phyloP scores from a whole-genome alignment of 2,329 filamentous ascomycete genomes.

The Penicillium sp. region DNA sequence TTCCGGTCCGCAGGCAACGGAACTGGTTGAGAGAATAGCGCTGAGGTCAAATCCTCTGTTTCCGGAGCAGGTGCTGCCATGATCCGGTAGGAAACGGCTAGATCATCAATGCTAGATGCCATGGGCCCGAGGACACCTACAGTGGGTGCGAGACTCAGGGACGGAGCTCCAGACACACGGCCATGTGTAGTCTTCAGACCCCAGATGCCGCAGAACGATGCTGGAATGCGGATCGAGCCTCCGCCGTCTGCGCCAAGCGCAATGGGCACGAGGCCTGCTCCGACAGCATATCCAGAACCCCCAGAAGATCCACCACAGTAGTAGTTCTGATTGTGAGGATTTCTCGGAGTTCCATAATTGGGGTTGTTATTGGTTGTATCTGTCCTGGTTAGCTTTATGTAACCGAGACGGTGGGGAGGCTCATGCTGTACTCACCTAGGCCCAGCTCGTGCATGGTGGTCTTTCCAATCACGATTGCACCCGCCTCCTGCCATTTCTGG shows the following conservation, averaged over 20 bases:
- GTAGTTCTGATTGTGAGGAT: slow-evolving; percentile 73
- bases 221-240: slow-evolving; percentile 72
- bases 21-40: slow-evolving; percentile 59
- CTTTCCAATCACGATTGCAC: slow-evolving; percentile 73
- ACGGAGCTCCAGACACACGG: slow-evolving; percentile 62
- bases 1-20: slow-evolving; percentile 34
- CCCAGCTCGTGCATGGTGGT: slow-evolving; percentile 80
- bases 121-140: slow-evolving; percentile 73
- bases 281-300: slow-evolving; percentile 69
- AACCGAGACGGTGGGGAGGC: neutral
- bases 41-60: slow-evolving; percentile 55
- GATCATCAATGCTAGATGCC: slow-evolving; percentile 71
- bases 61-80: slow-evolving; percentile 70
- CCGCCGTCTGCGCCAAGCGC: slow-evolving; percentile 74
- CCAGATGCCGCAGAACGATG: slow-evolving; percentile 74
- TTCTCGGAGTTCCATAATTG: slow-evolving; percentile 69
- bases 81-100: slow-evolving; percentile 77
- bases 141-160: slow-evolving; percentile 58
- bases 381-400: slow-evolving; percentile 14
- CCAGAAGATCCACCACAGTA: slow-evolving; percentile 81
- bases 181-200: slow-evolving; percentile 78
- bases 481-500: slow-evolving; percentile 68
- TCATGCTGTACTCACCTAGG: slow-evolving; percentile 49
- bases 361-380: slow-evolving; percentile 85
- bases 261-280: slow-evolving; percentile 69